Evolutionary conservation across 306 rosid genomes (phyloP), one percentile per base, ranked within the genome.

Genomic region (Psophocarpus tetragonolobus): DNA sequence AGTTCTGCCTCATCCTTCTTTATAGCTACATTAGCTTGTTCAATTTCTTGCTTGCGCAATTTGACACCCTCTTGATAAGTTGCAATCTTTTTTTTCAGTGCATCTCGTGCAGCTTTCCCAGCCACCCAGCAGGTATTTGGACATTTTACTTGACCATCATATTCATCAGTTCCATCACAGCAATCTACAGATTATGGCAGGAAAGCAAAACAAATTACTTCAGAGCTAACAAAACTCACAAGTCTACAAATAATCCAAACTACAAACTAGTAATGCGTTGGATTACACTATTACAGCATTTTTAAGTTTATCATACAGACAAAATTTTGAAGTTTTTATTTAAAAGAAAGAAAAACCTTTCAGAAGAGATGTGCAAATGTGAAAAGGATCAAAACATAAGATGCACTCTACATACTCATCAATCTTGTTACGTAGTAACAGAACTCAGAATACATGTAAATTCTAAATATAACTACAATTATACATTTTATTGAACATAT

Each of bases 81-180:
- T 15, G 83, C 80, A 79, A 96, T 92, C 89, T 88, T 96, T 78
- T 68, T 92, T 61, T 75, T 84, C 77, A 96, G 85, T 84, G 85
- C 91, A 65, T 90, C 90, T 68, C 98, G 88, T 12, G 97, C 97
- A 80, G 80, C 94, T 90, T 88, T 91, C 79, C 99, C 98, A 67
- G 94, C 94, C 87, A 92, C 94, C 99, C 99, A 96, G 89, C 99
- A 96, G 30, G 92, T 90, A 85, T 91, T 96, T 82, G 90, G 87
- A 85, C 99, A 96, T 70, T 86, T 85, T 7, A 85, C 91, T 81
- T 83, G 82, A 74, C 88, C 87, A 38, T 90, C 91, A 79, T 91
- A 92, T 84, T 96, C 99, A 53, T 96, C 99, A 71, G 91, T 86
- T 82, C 99, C 99, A 84, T 96, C 99, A 81, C 99, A 96, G 83